These are phyloP conservation scores for Chionographis japonica DNA, from an alignment of 106 monocot species.

Conservation along the genomic window DNA sequence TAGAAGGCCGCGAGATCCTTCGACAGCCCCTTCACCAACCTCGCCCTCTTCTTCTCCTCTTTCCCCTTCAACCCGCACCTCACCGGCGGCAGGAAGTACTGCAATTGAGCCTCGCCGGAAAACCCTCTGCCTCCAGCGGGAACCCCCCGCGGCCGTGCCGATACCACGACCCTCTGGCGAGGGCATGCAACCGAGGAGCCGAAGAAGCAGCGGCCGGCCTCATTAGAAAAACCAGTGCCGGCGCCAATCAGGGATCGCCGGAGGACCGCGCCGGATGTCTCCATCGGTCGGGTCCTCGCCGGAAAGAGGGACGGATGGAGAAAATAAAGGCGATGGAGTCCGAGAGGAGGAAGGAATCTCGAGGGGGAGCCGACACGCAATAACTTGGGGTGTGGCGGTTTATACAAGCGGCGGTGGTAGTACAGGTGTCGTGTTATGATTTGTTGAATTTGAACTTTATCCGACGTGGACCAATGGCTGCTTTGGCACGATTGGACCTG, in stretches of 20 bases:
- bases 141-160: not conserved
- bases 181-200: not conserved
- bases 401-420: too few species aligned
- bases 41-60: conserved; percentile 30
- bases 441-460: too few species aligned
- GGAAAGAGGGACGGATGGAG: too few species aligned
- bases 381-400: too few species aligned
- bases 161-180: not conserved
- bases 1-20: conserved; percentile 22
- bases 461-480: too few species aligned
- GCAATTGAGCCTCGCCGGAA: conserved; percentile 15
- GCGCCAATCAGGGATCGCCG: not conserved
- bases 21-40: conserved; percentile 29
- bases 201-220: not conserved
- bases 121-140: conserved; percentile 9
- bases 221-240: not conserved
- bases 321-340: too few species aligned
- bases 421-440: too few species aligned
- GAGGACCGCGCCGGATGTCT: conserved; percentile 10
- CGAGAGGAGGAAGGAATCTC: too few species aligned
- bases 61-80: conserved; percentile 18
- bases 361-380: too few species aligned
- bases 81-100: conserved; percentile 6
- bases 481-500: too few species aligned
- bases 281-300: conserved; percentile 4